Evolutionary conservation across 176 grass and related monocot species (phyloP).

Genomic region (Phragmites australis): DNA sequence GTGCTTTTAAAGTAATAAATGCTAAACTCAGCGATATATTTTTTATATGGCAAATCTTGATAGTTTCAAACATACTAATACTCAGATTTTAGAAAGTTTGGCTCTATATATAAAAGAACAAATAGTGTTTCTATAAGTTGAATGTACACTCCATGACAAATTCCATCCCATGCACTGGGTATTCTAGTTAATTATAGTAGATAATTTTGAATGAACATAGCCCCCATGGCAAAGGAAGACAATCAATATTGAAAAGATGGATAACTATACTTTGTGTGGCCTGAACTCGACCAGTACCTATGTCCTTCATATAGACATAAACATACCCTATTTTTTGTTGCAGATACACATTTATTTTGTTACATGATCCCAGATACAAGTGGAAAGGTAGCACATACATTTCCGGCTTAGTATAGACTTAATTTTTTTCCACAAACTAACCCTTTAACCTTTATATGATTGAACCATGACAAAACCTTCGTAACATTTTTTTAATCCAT

Average conservation of each 20-base stretch:
- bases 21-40: not conserved
- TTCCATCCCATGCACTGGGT: not conserved
- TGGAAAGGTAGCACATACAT: not conserved
- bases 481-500: not conserved
- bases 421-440: not conserved
- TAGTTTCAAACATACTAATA: not conserved
- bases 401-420: too few species aligned
- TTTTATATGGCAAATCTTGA: not conserved
- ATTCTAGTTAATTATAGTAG: not conserved
- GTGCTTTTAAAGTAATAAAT: not conserved
- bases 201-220: not conserved
- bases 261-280: not conserved
- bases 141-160: not conserved
- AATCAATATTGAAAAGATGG: not conserved
- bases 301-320: not conserved
- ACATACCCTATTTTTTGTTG: not conserved
- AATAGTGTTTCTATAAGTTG: not conserved
- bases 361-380: not conserved
- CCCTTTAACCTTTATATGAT: not conserved
- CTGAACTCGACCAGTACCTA: not conserved
- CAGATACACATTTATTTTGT: not conserved
- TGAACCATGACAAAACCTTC: not conserved
- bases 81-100: not conserved
- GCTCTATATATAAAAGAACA: not conserved
- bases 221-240: not conserved